Evolutionary conservation across 306 rosid genomes (phyloP).

Genomic region (Cicer chorassanicum): DNA sequence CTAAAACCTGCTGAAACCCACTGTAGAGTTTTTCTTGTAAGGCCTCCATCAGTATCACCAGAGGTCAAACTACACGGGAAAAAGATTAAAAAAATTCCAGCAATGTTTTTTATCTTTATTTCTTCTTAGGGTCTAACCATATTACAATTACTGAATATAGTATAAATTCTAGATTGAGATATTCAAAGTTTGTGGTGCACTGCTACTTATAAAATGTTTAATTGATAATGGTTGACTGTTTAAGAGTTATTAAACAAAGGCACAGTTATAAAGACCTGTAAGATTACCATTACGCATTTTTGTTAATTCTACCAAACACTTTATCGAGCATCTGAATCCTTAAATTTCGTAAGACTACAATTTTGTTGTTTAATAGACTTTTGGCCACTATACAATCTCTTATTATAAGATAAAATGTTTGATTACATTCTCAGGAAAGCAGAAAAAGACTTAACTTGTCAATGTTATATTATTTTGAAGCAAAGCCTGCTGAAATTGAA

Average conservation of each 20-base stretch:
- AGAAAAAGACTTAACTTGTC: not conserved
- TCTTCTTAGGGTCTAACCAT: conserved; percentile 17
- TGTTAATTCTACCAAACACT: not conserved
- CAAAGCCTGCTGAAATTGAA: not conserved
- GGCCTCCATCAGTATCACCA: conserved; percentile 18
- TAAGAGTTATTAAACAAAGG: conserved; percentile 1
- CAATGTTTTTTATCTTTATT: not conserved
- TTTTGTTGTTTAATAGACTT: conserved; percentile 15
- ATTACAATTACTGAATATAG: conserved; percentile 22
- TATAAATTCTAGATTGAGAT: conserved; percentile 31
- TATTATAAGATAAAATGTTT: conserved; percentile 31
- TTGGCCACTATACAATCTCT: conserved; percentile 22
- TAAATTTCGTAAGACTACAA: conserved; percentile 26
- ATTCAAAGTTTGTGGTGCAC: conserved; percentile 10
- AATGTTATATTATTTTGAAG: conserved; percentile 17
- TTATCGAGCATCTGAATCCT: conserved; percentile 18
- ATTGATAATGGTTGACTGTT: conserved; percentile 15
- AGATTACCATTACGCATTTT: conserved; percentile 17
- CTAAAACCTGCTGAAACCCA: conserved; percentile 1
- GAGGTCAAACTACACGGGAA: conserved; percentile 23
- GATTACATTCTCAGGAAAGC: conserved; percentile 28
- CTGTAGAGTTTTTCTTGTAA: conserved; percentile 12
- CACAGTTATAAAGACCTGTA: not conserved
- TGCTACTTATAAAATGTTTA: conserved; percentile 15
- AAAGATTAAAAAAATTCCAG: conserved; percentile 3